Evolutionary conservation across 345 rosid species (phyloP).

Genomic region (Excoecaria agallocha): DNA sequence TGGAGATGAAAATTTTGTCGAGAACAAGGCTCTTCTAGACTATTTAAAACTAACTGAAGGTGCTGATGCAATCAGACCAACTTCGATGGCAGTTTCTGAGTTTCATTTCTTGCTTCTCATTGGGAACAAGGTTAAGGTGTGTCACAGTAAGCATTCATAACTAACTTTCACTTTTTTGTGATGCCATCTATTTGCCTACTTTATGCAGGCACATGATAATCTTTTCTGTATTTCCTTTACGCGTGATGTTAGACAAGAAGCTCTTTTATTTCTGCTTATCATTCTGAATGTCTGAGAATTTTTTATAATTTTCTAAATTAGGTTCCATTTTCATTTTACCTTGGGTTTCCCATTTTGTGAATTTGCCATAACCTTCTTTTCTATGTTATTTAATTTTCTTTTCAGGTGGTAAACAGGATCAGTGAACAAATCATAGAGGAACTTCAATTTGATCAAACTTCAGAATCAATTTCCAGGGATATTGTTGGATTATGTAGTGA

Average conservation of each 20-base stretch:
- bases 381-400: conserved; percentile 21
- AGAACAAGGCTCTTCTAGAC: conserved; percentile 90
- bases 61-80: conserved; percentile 66
- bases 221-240: background rate
- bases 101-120: conserved; percentile 93
- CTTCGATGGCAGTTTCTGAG: conserved; percentile 94
- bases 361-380: conserved; percentile 10
- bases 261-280: background rate
- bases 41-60: conserved; percentile 76
- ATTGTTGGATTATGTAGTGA: conserved; percentile 94
- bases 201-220: background rate
- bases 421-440: conserved; percentile 98
- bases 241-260: background rate
- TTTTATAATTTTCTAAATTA: background rate
- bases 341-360: conserved; percentile 4
- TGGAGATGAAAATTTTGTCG: conserved; percentile 97
- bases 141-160: conserved; percentile 28
- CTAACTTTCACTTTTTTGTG: conserved; percentile 4
- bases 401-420: conserved; percentile 91
- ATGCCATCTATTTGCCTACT: conserved; percentile 9
- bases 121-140: conserved; percentile 92
- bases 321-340: conserved; percentile 1
- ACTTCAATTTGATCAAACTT: conserved; percentile 86
- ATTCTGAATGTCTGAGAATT: background rate
- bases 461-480: conserved; percentile 83